Conservation (phyloP, 257 asterid genomes). For the Fraxinus anomala region DNA sequence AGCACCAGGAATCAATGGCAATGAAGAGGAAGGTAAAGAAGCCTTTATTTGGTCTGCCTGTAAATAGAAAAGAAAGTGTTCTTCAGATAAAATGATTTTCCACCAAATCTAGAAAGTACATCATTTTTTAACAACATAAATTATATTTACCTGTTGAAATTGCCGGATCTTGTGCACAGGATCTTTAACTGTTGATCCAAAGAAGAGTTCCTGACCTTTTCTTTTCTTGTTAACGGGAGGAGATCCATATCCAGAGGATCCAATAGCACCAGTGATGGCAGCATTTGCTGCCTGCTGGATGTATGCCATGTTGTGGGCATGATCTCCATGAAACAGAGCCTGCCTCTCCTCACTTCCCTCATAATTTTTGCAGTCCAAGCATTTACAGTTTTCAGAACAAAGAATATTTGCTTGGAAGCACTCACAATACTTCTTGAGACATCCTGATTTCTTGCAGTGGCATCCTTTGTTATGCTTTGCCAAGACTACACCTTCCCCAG, state of each 20-base stretch:
- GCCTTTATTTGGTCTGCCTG: constrained; percentile 72
- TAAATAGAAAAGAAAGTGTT: constrained; percentile 17
- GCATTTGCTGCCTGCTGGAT: constrained; percentile 96
- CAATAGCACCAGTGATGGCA: constrained; percentile 91
- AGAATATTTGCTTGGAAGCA: constrained; percentile 95
- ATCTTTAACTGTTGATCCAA: constrained; percentile 60
- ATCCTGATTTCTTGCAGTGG: constrained; percentile 94
- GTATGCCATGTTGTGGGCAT: constrained; percentile 61
- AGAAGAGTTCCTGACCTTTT: constrained; percentile 68
- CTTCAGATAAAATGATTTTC: constrained; percentile 11
- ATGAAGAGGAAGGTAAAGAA: constrained; percentile 54
- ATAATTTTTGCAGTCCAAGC: constrained; percentile 90
- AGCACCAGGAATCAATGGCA: constrained; percentile 53
- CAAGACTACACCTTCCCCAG: constrained; percentile 54
- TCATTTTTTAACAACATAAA: constrained; percentile 23
- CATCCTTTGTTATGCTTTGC: constrained; percentile 94
- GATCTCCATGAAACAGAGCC: constrained; percentile 84
- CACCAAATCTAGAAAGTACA: constrained; percentile 1
- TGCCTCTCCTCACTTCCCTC: constrained; percentile 95
- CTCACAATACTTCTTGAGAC: constrained; percentile 93
- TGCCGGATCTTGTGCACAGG: constrained; percentile 56
- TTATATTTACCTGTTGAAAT: constrained; percentile 62
- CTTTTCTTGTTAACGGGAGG: constrained; percentile 78
- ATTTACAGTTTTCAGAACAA: constrained; percentile 91
- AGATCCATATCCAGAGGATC: constrained; percentile 85